Percentiles rank a stretch among this genome's conserved stretches.
These are phyloP conservation scores for Aspergillus caelatus DNA, from an alignment of 2,329 filamentous ascomycete species.

Conservation along the genomic window DNA sequence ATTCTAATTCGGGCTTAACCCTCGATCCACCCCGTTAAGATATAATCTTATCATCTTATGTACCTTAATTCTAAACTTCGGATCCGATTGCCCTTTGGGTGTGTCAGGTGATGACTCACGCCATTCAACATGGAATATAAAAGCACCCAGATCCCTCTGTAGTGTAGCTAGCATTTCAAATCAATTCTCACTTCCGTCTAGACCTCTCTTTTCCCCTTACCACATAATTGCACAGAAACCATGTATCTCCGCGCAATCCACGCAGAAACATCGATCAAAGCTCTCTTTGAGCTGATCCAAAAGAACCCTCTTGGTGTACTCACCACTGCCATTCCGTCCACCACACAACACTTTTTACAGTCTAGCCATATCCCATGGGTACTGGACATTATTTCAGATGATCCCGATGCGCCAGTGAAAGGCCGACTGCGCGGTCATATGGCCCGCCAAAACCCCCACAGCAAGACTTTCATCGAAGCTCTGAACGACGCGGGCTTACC, in stretches of 20 bases:
- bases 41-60: too few relatives aligned
- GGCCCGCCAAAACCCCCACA: constrained; percentile 65
- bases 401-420: constrained; percentile 36
- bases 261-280: constrained; percentile 53
- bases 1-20: background rate
- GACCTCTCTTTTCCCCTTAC: background rate
- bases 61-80: too few relatives aligned
- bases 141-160: background rate
- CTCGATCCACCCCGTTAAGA: background rate
- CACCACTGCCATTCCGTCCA: constrained; percentile 62
- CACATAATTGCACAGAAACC: background rate
- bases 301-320: constrained; percentile 65
- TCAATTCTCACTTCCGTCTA: background rate
- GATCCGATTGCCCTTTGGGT: background rate
- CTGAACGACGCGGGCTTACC: constrained; percentile 32
- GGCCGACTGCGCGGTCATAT: constrained; percentile 61
- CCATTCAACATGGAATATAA: background rate
- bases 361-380: constrained; percentile 64
- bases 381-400: constrained; percentile 52
- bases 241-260: constrained; percentile 63
- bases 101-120: background rate
- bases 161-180: background rate
- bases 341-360: constrained; percentile 55
- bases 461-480: constrained; percentile 61
- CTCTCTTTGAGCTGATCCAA: constrained; percentile 57